Conservation (phyloP, 352 stramenopile genomes). For the Phytopythium boreale region DNA sequence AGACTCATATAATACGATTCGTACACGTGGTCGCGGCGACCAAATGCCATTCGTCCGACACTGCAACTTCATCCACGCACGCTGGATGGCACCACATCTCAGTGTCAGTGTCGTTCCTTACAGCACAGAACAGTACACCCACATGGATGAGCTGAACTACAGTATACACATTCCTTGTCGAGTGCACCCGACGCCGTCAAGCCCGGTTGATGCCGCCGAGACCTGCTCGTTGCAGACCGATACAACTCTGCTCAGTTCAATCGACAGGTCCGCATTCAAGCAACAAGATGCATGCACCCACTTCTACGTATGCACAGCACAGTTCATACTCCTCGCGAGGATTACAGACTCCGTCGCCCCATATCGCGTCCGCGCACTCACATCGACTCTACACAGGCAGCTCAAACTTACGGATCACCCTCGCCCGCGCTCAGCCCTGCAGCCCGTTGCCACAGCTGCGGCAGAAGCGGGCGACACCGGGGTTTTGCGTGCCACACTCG, state of each 20-base stretch:
- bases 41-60: background rate
- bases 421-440: constrained; percentile 32
- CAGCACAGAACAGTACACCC: too few relatives aligned
- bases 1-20: background rate
- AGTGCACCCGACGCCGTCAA: too few relatives aligned
- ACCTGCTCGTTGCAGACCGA: too few relatives aligned
- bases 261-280: too few relatives aligned
- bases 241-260: too few relatives aligned
- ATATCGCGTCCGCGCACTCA: background rate
- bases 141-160: too few relatives aligned
- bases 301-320: background rate
- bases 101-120: background rate
- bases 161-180: too few relatives aligned
- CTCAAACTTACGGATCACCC: background rate
- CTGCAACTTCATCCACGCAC: background rate
- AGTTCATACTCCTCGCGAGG: background rate
- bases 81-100: background rate
- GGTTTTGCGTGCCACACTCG: constrained; percentile 72
- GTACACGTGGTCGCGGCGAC: background rate
- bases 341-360: background rate
- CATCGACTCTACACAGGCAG: constrained; percentile 3
- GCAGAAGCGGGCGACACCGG: constrained; percentile 72
- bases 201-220: too few relatives aligned
- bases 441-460: constrained; percentile 77
- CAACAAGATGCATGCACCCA: too few relatives aligned